Percentiles rank a stretch among this genome's conserved stretches.
Evolutionary conservation across 75 land plant genomes (phyloP).

Genomic region (Picea glauca): DNA sequence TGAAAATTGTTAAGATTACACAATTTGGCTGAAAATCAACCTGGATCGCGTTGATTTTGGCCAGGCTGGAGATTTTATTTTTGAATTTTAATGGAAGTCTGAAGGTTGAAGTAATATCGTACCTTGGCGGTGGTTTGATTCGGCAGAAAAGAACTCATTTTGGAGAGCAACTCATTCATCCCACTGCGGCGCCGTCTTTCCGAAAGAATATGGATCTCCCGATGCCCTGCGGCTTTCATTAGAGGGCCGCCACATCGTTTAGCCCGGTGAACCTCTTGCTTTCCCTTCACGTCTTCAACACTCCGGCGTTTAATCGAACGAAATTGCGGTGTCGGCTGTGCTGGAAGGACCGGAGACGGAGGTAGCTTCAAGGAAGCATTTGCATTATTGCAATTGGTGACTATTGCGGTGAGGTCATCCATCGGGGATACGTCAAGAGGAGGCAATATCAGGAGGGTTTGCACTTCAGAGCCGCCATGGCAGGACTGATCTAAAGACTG

Average conservation of each 20-base stretch:
- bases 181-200: neutral
- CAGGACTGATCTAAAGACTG: neutral
- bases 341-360: neutral
- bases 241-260: neutral
- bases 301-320: neutral
- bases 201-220: neutral
- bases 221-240: too few species aligned
- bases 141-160: neutral
- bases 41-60: too few species aligned
- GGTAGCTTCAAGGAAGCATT: neutral
- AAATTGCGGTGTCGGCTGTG: neutral
- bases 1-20: too few species aligned
- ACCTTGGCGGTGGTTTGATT: neutral
- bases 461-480: neutral
- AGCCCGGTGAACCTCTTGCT: neutral
- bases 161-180: constrained; percentile 1
- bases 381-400: neutral
- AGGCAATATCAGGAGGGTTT: neutral
- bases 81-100: neutral
- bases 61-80: too few species aligned
- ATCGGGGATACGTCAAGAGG: neutral
- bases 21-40: too few species aligned
- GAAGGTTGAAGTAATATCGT: too few species aligned
- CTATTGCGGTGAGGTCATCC: neutral
- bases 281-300: neutral